Evolutionary conservation across 2,329 filamentous ascomycete genomes (phyloP).

Genomic region (Colletotrichum limetticola): DNA sequence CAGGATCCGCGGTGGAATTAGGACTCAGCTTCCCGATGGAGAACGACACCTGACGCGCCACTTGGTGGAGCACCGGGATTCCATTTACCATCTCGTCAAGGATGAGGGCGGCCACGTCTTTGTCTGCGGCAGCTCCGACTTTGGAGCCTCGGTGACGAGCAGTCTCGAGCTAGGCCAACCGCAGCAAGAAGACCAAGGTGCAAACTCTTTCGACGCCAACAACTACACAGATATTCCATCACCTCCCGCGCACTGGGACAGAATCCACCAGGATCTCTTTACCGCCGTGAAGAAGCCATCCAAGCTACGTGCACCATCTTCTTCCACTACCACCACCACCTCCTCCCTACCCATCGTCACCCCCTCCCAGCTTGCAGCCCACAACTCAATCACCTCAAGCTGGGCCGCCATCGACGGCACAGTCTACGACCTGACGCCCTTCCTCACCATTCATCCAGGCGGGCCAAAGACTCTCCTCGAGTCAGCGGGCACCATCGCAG

Average conservation of each 20-base stretch:
- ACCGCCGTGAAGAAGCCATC: not conserved
- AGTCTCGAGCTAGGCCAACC: constrained; percentile 6
- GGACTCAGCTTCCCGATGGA: constrained; percentile 5
- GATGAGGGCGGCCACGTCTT: constrained; percentile 17
- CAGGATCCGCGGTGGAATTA: constrained; percentile 7
- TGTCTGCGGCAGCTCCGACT: constrained; percentile 27
- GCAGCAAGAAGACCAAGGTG: not conserved
- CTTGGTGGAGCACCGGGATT: constrained; percentile 4
- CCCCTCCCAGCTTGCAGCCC: constrained; percentile 14
- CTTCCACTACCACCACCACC: not conserved
- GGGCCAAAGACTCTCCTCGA: constrained; percentile 53
- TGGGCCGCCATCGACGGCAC: constrained; percentile 92
- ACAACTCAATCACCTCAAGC: constrained; percentile 27
- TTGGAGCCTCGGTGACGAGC: constrained; percentile 19
- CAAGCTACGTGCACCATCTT: not conserved
- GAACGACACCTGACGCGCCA: constrained; percentile 7
- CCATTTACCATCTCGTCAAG: constrained; percentile 8
- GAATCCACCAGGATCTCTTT: constrained; percentile 29
- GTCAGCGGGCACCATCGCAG: constrained; percentile 28
- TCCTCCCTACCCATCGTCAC: not conserved
- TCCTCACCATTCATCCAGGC: constrained; percentile 90
- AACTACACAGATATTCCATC: constrained; percentile 2
- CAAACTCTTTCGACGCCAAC: not conserved
- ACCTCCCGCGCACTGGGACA: not conserved
- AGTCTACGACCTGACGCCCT: constrained; percentile 94